A percentile compares a stretch with the other conserved stretches of the same genome.
Evolutionary conservation across 352 stramenopile species (phyloP).

Genomic region (Saprolegnia parasitica): DNA sequence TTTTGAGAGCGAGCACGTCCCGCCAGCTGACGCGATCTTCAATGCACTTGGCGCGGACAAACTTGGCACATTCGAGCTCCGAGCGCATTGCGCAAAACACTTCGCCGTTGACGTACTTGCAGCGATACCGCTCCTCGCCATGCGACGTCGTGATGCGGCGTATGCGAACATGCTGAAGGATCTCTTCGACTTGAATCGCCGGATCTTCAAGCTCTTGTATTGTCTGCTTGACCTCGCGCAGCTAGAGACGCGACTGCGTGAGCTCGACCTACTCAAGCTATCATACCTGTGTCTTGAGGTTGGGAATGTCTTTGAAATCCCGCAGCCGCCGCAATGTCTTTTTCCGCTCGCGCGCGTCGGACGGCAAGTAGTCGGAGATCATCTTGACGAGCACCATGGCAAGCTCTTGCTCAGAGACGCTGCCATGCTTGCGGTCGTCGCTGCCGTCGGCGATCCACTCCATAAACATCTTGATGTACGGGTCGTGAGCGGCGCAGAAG

Average conservation of each 20-base stretch:
- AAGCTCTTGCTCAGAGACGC: neutral
- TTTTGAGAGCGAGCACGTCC: constrained; percentile 4
- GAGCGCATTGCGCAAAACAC: neutral
- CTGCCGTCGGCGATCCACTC: neutral
- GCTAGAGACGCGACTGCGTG: neutral
- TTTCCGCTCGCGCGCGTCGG: neutral
- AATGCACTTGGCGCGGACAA: neutral
- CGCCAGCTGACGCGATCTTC: neutral
- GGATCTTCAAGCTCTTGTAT: constrained; percentile 4
- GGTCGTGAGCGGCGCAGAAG: neutral
- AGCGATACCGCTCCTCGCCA: neutral
- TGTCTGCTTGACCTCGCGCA: constrained; percentile 9
- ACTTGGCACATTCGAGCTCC: constrained; percentile 9
- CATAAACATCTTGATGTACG: constrained; percentile 9
- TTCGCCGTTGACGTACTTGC: constrained; percentile 5
- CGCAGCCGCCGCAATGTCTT: neutral
- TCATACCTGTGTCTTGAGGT: neutral
- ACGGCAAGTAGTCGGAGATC: neutral
- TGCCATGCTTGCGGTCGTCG: neutral
- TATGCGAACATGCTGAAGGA: neutral
- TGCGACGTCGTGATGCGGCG: neutral
- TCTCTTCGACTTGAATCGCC: neutral
- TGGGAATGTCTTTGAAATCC: constrained; percentile 17
- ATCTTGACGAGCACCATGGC: constrained; percentile 4
- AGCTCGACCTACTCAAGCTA: neutral